Percentiles rank a stretch among this genome's conserved stretches.
Evolutionary conservation across 345 rosid genomes (phyloP).

Genomic region (Eucalyptus marginata): DNA sequence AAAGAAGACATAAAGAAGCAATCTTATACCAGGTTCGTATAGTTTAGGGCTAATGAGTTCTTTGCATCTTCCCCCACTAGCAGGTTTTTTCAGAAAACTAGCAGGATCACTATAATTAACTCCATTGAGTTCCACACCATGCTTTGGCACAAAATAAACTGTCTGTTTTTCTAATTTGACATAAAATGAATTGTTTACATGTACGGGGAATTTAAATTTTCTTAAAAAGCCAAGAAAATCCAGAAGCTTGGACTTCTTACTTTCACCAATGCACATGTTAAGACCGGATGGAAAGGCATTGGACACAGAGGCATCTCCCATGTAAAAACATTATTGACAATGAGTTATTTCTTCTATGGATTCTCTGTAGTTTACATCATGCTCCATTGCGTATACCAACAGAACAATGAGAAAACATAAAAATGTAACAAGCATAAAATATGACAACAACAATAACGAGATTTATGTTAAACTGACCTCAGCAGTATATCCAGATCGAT

Average conservation of each 20-base stretch:
- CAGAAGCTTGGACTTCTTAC: not conserved
- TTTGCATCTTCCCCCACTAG: not conserved
- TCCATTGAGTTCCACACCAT: not conserved
- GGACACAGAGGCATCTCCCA: not conserved
- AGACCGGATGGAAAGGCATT: not conserved
- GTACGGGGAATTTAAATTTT: not conserved
- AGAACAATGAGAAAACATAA: not conserved
- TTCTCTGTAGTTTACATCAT: not conserved
- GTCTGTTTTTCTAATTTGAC: not conserved
- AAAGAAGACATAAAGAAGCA: not conserved
- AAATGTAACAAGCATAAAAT: not conserved
- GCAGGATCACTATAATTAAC: not conserved
- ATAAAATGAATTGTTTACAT: not conserved
- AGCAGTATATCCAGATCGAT: slow-evolving; percentile 85
- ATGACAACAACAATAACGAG: not conserved
- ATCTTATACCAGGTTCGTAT: not conserved
- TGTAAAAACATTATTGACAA: not conserved
- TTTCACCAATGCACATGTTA: not conserved
- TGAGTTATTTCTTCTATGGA: not conserved
- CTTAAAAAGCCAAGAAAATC: not conserved
- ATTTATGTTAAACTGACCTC: slow-evolving; percentile 33
- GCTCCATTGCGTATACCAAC: not conserved
- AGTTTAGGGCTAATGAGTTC: not conserved
- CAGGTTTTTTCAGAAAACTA: not conserved
- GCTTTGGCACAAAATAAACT: not conserved